Base-by-base conservation (phyloP, 2,329 filamentous ascomycete genomes). In the Epichloe brachyelytri region DNA sequence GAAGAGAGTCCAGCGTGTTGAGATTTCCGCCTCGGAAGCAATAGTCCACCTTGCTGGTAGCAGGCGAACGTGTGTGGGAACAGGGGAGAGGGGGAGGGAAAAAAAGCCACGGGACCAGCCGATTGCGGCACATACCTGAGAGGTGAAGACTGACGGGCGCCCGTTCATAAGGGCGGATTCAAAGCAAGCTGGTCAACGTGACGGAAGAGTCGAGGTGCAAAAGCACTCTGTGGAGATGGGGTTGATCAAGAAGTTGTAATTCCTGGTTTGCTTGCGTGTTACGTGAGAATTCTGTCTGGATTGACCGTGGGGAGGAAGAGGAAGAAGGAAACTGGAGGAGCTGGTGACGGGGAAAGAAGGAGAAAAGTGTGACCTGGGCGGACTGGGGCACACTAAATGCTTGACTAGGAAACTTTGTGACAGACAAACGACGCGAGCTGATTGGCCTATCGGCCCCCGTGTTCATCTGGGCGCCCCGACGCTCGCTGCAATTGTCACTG, bases 111-210 rank as follows among this genome's bases (percentile, higher is more conserved):
- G 34, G 36, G 11, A 34, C n/a, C 20, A 40, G 39, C 43, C 43
- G 43, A 44, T 49, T 43, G 45, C 76, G 45, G 50, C 43, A 53
- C 58, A 56, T 83, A 88, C 85, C 82, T 90, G 86, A 73, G 85
- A 90, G 74, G 86, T 90, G 77, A 88, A 90, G 71, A 84, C 79
- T 71, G 86, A 88, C 73, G 79, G 77, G 79, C 83, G 83, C 77
- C 84, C 84, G 84, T 83, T 85, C 85, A 89, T 89, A 85, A 83
- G 83, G 77, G 82, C 84, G 76, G 76, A 71, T 76, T 70, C 50
- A 41, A 51, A 47, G 59, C 59, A 60, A 58, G 58, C 63, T 65
- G 62, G 57, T 66, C 60, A 62, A 60, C 53, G 57, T 39, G 26
- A 43, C 41, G 10, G 19, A 34, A 20, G 10, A 49, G 43, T 49